A percentile compares a stretch with the other conserved stretches of the same genome.
phyloP scores from a whole-genome alignment of 2,329 filamentous ascomycete species.

The Graphilbum fragrans region DNA sequence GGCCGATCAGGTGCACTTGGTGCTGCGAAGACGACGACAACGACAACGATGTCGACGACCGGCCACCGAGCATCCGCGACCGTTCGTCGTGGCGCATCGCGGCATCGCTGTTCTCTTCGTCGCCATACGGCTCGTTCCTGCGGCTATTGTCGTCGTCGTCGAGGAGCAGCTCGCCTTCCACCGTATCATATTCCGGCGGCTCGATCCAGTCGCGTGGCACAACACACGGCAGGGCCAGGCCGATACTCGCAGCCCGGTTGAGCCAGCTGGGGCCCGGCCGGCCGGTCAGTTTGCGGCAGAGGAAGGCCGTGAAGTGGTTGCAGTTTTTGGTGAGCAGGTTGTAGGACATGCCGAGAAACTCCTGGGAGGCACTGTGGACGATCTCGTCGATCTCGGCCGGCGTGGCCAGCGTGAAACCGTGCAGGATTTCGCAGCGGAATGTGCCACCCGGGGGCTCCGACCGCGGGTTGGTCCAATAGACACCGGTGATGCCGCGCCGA shows the following conservation, averaged over 20 bases:
- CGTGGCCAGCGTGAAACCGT: constrained; percentile 64
- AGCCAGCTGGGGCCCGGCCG: constrained; percentile 61
- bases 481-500: constrained; percentile 56
- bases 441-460: constrained; percentile 66
- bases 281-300: constrained; percentile 63
- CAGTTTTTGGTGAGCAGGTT: constrained; percentile 77
- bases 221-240: constrained; percentile 68
- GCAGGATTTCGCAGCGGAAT: constrained; percentile 62
- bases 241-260: constrained; percentile 75
- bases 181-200: constrained; percentile 62
- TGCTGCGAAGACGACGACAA: constrained; percentile 8
- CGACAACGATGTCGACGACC: neutral
- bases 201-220: constrained; percentile 75
- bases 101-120: neutral
- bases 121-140: constrained; percentile 31
- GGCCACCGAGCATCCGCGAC: constrained; percentile 22
- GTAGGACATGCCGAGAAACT: constrained; percentile 65
- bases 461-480: constrained; percentile 69
- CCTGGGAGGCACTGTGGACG: constrained; percentile 54
- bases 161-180: constrained; percentile 54
- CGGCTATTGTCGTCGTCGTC: constrained; percentile 39
- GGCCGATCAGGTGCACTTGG: constrained; percentile 11
- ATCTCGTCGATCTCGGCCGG: constrained; percentile 59
- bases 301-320: constrained; percentile 74
- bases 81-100: constrained; percentile 1